These are phyloP conservation scores for Phytopythium sindhum DNA, from an alignment of 352 stramenopile species.

Conservation along the genomic window DNA sequence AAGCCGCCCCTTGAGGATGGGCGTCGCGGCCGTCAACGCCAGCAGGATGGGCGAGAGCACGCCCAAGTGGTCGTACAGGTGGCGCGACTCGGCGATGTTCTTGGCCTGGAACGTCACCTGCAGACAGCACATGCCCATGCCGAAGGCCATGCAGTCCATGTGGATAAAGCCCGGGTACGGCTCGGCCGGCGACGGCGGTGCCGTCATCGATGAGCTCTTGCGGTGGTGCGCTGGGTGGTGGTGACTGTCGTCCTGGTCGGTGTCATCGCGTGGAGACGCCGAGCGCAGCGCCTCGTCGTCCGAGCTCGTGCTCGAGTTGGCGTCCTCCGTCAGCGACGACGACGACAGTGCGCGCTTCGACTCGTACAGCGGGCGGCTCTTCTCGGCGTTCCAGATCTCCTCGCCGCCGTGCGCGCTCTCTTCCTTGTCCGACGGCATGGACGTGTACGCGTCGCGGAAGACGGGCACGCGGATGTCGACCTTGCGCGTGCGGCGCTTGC, in stretches of 20 bases:
- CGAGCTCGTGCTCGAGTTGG: constrained; percentile 13
- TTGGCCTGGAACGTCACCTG: constrained; percentile 98
- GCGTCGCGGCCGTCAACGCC: constrained; percentile 97
- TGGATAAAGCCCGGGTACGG: constrained; percentile 92
- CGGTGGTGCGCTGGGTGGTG: constrained; percentile 19
- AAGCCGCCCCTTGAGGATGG: constrained; percentile 94
- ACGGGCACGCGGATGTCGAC: constrained; percentile 87
- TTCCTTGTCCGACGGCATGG: constrained; percentile 68
- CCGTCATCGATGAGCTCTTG: constrained; percentile 52
- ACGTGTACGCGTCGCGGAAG: constrained; percentile 81
- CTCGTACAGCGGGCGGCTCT: constrained; percentile 73
- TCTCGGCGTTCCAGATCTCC: constrained; percentile 66
- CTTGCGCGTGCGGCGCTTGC: constrained; percentile 87
- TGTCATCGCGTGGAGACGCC: not conserved
- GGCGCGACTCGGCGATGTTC: constrained; percentile 97
- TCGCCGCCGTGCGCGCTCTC: constrained; percentile 24
- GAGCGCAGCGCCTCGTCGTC: constrained; percentile 12
- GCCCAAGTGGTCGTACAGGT: constrained; percentile 99
- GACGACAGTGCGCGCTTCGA: constrained; percentile 40
- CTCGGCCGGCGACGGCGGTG: constrained; percentile 51
- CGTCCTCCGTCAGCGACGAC: constrained; percentile 13
- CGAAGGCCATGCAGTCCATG: constrained; percentile 99
- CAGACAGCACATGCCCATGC: constrained; percentile 99
- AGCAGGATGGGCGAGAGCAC: constrained; percentile 99
- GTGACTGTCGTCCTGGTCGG: not conserved